These are phyloP conservation scores for Aspergillus fructus DNA, from an alignment of 2,329 filamentous ascomycete species.

Conservation along the genomic window DNA sequence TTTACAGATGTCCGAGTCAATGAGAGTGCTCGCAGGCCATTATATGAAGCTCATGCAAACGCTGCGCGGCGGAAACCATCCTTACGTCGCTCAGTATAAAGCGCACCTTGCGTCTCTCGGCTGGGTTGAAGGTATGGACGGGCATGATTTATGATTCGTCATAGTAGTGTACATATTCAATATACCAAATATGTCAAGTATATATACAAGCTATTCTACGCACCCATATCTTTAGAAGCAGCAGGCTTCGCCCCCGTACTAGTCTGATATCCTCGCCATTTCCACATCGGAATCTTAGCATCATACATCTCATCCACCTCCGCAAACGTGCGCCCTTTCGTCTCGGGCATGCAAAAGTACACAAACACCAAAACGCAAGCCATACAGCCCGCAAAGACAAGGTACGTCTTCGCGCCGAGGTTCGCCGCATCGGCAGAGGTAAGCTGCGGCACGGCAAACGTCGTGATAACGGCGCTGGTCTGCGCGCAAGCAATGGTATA, in stretches of 20 bases:
- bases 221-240: background rate
- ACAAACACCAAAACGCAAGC: constrained; percentile 28
- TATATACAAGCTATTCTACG: background rate
- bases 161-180: too few species aligned
- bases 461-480: constrained; percentile 41
- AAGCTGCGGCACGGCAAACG: constrained; percentile 37
- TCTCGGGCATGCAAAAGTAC: constrained; percentile 33
- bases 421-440: constrained; percentile 33
- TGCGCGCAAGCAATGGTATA: constrained; percentile 37
- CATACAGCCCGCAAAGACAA: constrained; percentile 36
- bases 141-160: too few species aligned
- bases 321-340: constrained; percentile 30
- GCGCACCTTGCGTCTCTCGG: constrained; percentile 26
- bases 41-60: constrained; percentile 33
- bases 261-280: constrained; percentile 31
- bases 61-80: constrained; percentile 38
- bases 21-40: constrained; percentile 28
- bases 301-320: constrained; percentile 38
- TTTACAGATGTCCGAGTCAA: background rate
- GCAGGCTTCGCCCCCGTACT: constrained; percentile 1
- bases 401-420: constrained; percentile 35
- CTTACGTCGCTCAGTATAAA: constrained; percentile 34
- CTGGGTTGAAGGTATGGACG: background rate
- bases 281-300: constrained; percentile 31
- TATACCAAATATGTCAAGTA: too few species aligned